Conservation (phyloP, 805 yeast genomes). For the Pachysolen tannophilus region DNA sequence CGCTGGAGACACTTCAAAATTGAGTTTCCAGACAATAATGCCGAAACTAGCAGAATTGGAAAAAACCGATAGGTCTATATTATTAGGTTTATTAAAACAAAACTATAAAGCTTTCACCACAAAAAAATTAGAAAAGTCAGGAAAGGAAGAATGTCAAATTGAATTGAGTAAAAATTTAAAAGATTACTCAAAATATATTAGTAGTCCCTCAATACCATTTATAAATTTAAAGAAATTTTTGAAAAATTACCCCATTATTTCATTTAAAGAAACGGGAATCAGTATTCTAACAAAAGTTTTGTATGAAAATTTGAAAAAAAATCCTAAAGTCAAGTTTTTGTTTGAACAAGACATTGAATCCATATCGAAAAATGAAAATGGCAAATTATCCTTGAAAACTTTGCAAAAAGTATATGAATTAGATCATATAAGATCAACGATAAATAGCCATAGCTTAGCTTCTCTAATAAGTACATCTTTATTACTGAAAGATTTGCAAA, state of each 20-base stretch:
- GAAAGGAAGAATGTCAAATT: not conserved
- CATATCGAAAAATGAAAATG: not conserved
- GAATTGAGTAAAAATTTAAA: constrained; percentile 22
- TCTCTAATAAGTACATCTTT: constrained; percentile 18
- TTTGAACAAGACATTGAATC: constrained; percentile 15
- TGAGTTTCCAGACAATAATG: constrained; percentile 60
- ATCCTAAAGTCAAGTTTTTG: constrained; percentile 33
- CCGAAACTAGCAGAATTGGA: constrained; percentile 53
- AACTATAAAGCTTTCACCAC: constrained; percentile 16
- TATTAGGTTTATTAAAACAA: constrained; percentile 35
- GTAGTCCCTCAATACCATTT: constrained; percentile 31
- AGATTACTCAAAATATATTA: constrained; percentile 30
- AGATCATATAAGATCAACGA: constrained; percentile 56
- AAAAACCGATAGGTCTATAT: constrained; percentile 46
- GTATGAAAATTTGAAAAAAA: constrained; percentile 25
- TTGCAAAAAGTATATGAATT: constrained; percentile 18
- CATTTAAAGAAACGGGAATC: constrained; percentile 45
- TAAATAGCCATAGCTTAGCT: constrained; percentile 35
- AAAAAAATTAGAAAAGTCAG: not conserved
- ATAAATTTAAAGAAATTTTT: constrained; percentile 26
- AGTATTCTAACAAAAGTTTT: constrained; percentile 42
- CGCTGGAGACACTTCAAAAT: constrained; percentile 67
- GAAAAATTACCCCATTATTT: constrained; percentile 54
- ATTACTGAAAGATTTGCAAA: constrained; percentile 11
- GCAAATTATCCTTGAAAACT: too few relatives aligned